phyloP scores from a whole-genome alignment of 495 filamentous ascomycete species.

The Trichoderma orchidacearum region DNA sequence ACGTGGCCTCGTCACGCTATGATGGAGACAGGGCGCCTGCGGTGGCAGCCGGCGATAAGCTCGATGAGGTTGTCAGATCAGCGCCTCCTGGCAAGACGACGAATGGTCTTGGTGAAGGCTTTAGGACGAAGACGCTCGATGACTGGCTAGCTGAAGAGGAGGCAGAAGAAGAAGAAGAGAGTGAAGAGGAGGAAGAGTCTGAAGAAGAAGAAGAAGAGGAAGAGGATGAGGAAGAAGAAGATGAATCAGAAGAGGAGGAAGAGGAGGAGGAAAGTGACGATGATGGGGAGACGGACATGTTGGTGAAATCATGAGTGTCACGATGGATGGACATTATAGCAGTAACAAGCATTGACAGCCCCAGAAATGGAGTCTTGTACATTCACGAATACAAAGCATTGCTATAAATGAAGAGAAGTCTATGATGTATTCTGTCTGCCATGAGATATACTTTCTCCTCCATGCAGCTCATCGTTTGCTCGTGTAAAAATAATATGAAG shows the following conservation, averaged over 20 bases:
- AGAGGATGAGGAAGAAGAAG: conserved; percentile 32
- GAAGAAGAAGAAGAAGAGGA: conserved; percentile 22
- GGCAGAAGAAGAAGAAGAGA: conserved; percentile 18
- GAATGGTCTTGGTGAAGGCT: conserved; percentile 18
- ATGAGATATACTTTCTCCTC: neutral
- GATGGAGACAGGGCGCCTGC: conserved; percentile 20
- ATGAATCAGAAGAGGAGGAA: conserved; percentile 38
- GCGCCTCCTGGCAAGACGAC: conserved; percentile 16
- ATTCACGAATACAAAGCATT: neutral
- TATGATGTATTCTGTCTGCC: neutral
- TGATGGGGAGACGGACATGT: conserved; percentile 32
- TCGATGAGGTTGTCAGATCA: conserved; percentile 51
- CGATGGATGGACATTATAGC: neutral
- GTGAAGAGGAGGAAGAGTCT: conserved; percentile 7
- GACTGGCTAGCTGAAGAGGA: conserved; percentile 76
- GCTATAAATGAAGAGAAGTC: neutral
- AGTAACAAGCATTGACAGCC: neutral
- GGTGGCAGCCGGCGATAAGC: conserved; percentile 47
- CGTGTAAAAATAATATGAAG: neutral
- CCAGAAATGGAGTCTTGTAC: neutral
- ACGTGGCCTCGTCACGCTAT: conserved; percentile 15
- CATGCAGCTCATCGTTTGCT: neutral
- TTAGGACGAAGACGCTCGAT: conserved; percentile 62
- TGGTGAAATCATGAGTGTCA: conserved; percentile 19
- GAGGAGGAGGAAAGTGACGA: conserved; percentile 8